Evolutionary conservation across 257 asterid species (phyloP).

Genomic region (Asclepias syriaca): DNA sequence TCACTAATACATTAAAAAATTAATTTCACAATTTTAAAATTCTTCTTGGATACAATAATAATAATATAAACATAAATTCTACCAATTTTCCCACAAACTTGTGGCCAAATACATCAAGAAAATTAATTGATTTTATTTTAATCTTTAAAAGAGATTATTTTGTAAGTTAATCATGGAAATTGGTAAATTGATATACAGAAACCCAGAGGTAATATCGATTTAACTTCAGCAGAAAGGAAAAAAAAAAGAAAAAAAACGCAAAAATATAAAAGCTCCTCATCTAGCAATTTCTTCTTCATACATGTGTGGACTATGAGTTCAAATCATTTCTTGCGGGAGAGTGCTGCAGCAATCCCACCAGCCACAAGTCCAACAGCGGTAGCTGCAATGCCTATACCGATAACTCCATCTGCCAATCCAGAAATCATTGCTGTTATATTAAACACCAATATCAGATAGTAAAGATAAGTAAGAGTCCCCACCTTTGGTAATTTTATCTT

Average conservation of each 20-base stretch:
- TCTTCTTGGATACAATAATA: too few species aligned
- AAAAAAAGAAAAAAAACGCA: too few species aligned
- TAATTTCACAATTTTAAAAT: too few species aligned
- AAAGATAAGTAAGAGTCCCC: background rate
- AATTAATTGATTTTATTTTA: too few species aligned
- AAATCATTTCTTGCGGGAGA: conserved; percentile 64
- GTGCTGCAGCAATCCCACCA: conserved; percentile 79
- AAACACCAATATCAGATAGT: background rate
- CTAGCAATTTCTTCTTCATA: background rate
- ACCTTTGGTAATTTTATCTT: conserved; percentile 85
- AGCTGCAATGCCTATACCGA: conserved; percentile 87
- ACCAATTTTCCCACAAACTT: too few species aligned
- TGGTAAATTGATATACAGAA: background rate
- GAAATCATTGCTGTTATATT: background rate
- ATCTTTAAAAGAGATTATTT: too few species aligned
- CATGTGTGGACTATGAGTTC: background rate
- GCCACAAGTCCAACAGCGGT: conserved; percentile 77
- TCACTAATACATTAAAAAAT: too few species aligned
- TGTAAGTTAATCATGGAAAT: background rate
- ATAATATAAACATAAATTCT: too few species aligned
- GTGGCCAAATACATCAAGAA: too few species aligned
- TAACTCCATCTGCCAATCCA: conserved; percentile 54
- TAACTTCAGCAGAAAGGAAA: background rate
- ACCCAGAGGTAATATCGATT: background rate
- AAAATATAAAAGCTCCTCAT: background rate